Percentiles rank a stretch among this genome's conserved stretches.
Evolutionary conservation across 768 basidiomycete genomes (phyloP).

Genomic region (Gymnopilus junonius): DNA sequence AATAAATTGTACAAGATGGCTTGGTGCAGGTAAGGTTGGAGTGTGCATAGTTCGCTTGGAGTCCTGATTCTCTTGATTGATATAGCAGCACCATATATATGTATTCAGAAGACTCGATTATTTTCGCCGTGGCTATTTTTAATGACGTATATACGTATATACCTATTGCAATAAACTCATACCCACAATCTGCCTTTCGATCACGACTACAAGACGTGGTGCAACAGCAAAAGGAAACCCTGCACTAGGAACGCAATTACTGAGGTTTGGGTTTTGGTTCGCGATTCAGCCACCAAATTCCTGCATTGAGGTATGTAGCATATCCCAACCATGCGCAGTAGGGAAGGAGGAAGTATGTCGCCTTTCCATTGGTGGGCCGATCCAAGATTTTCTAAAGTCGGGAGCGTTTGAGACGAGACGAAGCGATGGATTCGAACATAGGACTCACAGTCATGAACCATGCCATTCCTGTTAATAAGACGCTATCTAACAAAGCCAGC

Average conservation of each 20-base stretch:
- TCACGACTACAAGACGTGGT: too few relatives aligned
- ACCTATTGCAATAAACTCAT: neutral
- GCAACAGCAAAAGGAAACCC: neutral
- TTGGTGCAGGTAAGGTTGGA: neutral
- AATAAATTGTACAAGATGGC: neutral
- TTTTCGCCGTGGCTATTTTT: neutral
- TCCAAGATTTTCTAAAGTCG: slow-evolving; percentile 53
- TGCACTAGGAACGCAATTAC: neutral
- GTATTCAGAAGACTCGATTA: neutral
- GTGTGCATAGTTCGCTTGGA: neutral
- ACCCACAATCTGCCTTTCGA: too few relatives aligned
- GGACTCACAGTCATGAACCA: slow-evolving; percentile 60
- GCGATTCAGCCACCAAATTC: slow-evolving; percentile 60
- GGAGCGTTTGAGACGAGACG: neutral
- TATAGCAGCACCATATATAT: neutral
- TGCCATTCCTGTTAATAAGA: slow-evolving; percentile 54
- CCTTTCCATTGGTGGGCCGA: slow-evolving; percentile 44
- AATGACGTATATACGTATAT: neutral
- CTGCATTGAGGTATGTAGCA: slow-evolving; percentile 72
- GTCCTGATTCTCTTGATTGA: neutral
- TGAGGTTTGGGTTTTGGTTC: slow-evolving; percentile 1
- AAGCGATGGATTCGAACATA: neutral
- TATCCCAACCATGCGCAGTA: slow-evolving; percentile 71
- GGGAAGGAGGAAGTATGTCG: slow-evolving; percentile 63
- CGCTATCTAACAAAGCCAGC: slow-evolving; percentile 57